Base-by-base conservation (phyloP, 2,329 filamentous ascomycete species). In the Epichloe scottii region DNA sequence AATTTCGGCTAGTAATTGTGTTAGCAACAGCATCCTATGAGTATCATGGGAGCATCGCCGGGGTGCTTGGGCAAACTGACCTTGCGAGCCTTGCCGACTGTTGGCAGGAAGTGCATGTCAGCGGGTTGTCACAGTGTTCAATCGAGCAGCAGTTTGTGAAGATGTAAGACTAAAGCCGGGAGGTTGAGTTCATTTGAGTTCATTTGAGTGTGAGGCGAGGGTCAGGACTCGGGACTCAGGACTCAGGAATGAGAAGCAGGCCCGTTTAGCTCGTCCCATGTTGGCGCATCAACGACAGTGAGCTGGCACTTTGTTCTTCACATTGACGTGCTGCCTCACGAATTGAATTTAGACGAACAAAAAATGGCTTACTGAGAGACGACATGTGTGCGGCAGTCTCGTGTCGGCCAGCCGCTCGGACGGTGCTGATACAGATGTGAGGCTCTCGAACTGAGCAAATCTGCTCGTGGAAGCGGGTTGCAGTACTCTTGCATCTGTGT, bases 1-100 rank as follows among this genome's bases (percentile, higher is more conserved):
- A 98, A 97, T 68, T 87, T 90, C 56, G 89, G 87, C 89, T 95
- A 40, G 7, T 12, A 30, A 40, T 45, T 10, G 26, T 38, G 47
- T 52, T 50, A 52, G 51, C 42, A 12, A 10, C 21, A 26, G 37
- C 34, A 11, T 17, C 7, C 38, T 7, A 12, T 14, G n/a, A n/a
- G 8, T 14, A 26, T 42, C 44, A 33, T 19, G 7, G 11, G 15
- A 21, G 11, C 5, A 33, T 17, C 12, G 15, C n/a, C 14, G 8
- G 15, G 12, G 4, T 15, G 26, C 6, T 12, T 17, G 14, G 19
- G 12, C 5, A 17, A 37, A 15, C 63, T 62, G 64, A 79, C 77
- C 75, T 76, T 80, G 63, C 77, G 72, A 60, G 71, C 74, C 69
- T 81, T 81, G 63, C 74, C 75, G 48, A 81, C 77, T 81, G 73